phyloP scores from a whole-genome alignment of 495 filamentous ascomycete species.

The Aspergillus incahuasiensis region DNA sequence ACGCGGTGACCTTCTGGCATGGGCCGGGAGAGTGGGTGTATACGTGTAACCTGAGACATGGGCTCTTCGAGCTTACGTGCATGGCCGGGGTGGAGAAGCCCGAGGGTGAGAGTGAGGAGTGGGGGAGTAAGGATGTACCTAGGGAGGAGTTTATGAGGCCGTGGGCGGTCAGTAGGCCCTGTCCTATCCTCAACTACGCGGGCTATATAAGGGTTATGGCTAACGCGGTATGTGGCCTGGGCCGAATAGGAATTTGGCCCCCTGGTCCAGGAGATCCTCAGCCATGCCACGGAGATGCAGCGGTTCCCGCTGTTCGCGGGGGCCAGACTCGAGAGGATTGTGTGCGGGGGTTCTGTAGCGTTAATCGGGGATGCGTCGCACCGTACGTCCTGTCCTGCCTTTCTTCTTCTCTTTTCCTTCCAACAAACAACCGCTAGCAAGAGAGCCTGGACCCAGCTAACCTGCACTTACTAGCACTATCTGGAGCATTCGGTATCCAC shows the following conservation, averaged over 20 bases:
- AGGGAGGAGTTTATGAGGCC: constrained; percentile 15
- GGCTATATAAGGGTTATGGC: not conserved
- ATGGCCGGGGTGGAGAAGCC: constrained; percentile 11
- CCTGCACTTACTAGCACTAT: too few species aligned
- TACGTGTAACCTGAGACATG: constrained; percentile 20
- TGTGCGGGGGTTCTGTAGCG: constrained; percentile 14
- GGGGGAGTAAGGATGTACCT: constrained; percentile 20
- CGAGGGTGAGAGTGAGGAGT: constrained; percentile 10
- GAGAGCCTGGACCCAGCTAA: too few species aligned
- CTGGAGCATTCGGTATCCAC: constrained; percentile 22
- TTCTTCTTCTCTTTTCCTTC: too few species aligned
- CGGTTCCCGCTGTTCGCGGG: constrained; percentile 25
- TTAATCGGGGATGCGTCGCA: constrained; percentile 29
- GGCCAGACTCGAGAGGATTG: constrained; percentile 9
- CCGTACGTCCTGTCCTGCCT: constrained; percentile 6
- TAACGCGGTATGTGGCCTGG: not conserved
- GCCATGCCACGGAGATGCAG: constrained; percentile 17
- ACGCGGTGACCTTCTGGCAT: constrained; percentile 25
- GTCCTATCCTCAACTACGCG: not conserved
- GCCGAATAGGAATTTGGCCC: constrained; percentile 21
- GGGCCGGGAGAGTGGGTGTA: constrained; percentile 20
- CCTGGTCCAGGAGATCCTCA: constrained; percentile 16
- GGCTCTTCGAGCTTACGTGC: constrained; percentile 21
- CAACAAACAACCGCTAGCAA: too few species aligned
- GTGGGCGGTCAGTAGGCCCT: constrained; percentile 7